Percentiles rank a stretch among this genome's conserved stretches.
phyloP scores from a whole-genome alignment of 257 asterid species.

The Nicotiana paniculata region DNA sequence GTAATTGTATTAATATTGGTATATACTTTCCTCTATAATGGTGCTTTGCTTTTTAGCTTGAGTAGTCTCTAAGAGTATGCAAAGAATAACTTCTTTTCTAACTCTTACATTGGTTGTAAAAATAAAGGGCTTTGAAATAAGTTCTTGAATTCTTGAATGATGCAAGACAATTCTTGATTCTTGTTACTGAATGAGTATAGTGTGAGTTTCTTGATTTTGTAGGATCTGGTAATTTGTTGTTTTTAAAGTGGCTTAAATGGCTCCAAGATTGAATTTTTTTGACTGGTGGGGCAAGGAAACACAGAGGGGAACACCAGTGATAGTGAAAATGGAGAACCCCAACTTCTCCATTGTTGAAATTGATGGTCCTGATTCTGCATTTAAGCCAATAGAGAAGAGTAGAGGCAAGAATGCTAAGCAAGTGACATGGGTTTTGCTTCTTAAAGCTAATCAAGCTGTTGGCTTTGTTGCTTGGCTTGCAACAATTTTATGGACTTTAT shows the following conservation, averaged over 20 bases:
- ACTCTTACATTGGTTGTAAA: background rate
- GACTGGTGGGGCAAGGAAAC: constrained; percentile 41
- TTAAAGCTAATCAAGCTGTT: constrained; percentile 60
- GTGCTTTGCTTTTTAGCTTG: constrained; percentile 26
- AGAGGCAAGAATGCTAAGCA: constrained; percentile 63
- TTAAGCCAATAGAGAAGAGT: constrained; percentile 50
- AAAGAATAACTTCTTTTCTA: constrained; percentile 34
- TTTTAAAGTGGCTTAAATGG: constrained; percentile 29
- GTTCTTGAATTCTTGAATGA: constrained; percentile 15
- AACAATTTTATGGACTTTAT: constrained; percentile 28
- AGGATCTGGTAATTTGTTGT: background rate
- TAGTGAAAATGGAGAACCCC: constrained; percentile 65
- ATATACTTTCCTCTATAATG: constrained; percentile 51
- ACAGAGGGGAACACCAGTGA: constrained; percentile 46
- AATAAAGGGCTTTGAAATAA: constrained; percentile 22
- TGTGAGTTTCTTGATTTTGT: constrained; percentile 1
- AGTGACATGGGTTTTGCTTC: constrained; percentile 60
- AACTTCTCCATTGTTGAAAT: constrained; percentile 63
- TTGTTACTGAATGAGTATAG: constrained; percentile 15
- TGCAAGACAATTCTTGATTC: constrained; percentile 17
- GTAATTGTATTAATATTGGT: constrained; percentile 4
- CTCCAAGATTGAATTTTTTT: constrained; percentile 50
- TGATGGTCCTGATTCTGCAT: constrained; percentile 63
- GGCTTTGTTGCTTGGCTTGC: constrained; percentile 59
- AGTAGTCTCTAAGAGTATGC: constrained; percentile 44